phyloP scores from a whole-genome alignment of 2,329 filamentous ascomycete genomes.

The Nigrograna mackinnonii region DNA sequence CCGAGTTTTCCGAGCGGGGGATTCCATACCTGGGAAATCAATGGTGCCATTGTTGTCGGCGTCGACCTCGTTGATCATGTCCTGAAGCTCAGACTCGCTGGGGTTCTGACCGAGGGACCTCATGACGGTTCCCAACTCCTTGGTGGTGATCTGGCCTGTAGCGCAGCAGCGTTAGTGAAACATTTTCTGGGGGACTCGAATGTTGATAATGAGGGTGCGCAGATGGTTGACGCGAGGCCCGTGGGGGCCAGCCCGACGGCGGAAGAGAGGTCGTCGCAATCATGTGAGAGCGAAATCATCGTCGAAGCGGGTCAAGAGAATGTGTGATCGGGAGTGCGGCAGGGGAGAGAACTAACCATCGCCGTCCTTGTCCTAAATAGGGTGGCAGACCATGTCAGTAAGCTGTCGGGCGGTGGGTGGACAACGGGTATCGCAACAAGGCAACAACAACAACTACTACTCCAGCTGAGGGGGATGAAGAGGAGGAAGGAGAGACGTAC shows the following conservation, averaged over 20 bases:
- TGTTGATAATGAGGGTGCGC: conserved; percentile 7
- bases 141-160: conserved; percentile 65
- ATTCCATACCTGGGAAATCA: conserved; percentile 60
- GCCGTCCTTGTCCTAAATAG: conserved; percentile 60
- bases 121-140: conserved; percentile 67
- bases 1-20: background rate
- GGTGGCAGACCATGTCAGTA: conserved; percentile 26
- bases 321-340: conserved; percentile 1
- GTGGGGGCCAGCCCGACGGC: conserved; percentile 7
- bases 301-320: no score
- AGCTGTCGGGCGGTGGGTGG: conserved; percentile 12
- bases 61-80: conserved; percentile 71
- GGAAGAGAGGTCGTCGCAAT: background rate
- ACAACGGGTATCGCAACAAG: conserved; percentile 25
- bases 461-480: no score
- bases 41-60: conserved; percentile 68
- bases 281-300: background rate
- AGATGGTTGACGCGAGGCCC: background rate
- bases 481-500: conserved; percentile 64
- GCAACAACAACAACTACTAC: background rate
- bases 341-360: conserved; percentile 51
- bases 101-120: conserved; percentile 66
- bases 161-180: conserved; percentile 24
- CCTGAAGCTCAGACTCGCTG: conserved; percentile 64
- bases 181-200: conserved; percentile 4